Conservation (phyloP, 331 rosid species). For the Dryas integrifolia region DNA sequence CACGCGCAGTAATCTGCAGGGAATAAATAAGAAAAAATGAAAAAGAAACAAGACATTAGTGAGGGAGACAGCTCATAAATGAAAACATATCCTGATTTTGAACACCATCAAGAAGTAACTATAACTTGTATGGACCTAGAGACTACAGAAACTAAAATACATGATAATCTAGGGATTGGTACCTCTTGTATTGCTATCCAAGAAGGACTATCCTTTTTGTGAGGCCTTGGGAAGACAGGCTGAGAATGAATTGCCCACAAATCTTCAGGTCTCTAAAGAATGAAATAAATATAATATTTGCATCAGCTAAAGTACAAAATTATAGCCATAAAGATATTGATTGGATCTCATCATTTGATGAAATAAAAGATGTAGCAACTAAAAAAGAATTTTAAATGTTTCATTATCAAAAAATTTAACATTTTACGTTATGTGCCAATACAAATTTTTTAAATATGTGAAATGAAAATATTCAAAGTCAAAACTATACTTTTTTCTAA, state of each 20-base stretch:
- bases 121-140: background rate
- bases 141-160: constrained; percentile 4
- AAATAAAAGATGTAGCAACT: constrained; percentile 4
- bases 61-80: constrained; percentile 3
- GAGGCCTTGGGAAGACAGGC: constrained; percentile 80
- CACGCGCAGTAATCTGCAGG: constrained; percentile 57
- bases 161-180: constrained; percentile 4
- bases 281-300: constrained; percentile 22
- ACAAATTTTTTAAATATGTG: background rate
- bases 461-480: background rate
- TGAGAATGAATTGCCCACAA: constrained; percentile 88
- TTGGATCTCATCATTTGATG: constrained; percentile 8
- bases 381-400: background rate
- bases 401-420: background rate
- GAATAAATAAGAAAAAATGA: background rate
- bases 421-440: background rate
- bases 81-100: background rate
- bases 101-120: constrained; percentile 6
- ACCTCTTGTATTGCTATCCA: constrained; percentile 91
- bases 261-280: constrained; percentile 76
- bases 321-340: constrained; percentile 6
- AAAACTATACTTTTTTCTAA: background rate
- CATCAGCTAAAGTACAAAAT: constrained; percentile 20
- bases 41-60: constrained; percentile 11
- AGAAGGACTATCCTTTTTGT: constrained; percentile 66